These are phyloP conservation scores for Dryas integrifolia DNA, from an alignment of 331 rosid genomes.

Conservation along the genomic window DNA sequence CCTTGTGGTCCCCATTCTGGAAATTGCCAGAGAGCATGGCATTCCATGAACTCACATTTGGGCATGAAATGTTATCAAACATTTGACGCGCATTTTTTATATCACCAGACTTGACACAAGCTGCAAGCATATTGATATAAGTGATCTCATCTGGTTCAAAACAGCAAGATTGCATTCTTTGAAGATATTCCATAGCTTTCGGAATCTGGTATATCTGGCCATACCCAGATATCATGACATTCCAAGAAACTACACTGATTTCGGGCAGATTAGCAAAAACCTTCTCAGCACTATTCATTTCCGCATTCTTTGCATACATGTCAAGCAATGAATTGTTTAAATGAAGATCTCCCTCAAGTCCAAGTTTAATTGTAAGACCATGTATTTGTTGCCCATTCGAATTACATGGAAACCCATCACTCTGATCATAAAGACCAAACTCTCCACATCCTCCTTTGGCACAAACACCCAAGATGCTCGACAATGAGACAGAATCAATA, in stretches of 20 bases:
- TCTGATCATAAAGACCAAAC: conserved; percentile 23
- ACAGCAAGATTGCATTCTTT: conserved; percentile 46
- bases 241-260: conserved; percentile 65
- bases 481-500: conserved; percentile 68
- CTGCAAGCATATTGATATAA: conserved; percentile 57
- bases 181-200: conserved; percentile 53
- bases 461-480: conserved; percentile 58
- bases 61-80: conserved; percentile 59
- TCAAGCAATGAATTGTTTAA: conserved; percentile 70
- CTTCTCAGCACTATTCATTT: conserved; percentile 59
- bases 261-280: conserved; percentile 42
- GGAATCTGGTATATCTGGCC: conserved; percentile 48
- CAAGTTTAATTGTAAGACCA: conserved; percentile 53
- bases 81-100: conserved; percentile 52
- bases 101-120: conserved; percentile 64
- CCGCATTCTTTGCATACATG: conserved; percentile 61
- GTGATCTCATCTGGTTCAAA: conserved; percentile 73
- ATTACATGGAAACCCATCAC: conserved; percentile 16
- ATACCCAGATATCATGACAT: conserved; percentile 69
- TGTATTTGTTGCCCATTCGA: conserved; percentile 54
- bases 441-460: conserved; percentile 46
- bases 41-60: conserved; percentile 72
- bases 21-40: conserved; percentile 66
- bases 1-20: conserved; percentile 51
- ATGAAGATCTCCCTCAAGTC: conserved; percentile 64